A percentile compares a stretch with the other conserved stretches of the same genome.
Evolutionary conservation across 495 filamentous ascomycete species (phyloP).

Genomic region (Aspergillus heteromorphus): DNA sequence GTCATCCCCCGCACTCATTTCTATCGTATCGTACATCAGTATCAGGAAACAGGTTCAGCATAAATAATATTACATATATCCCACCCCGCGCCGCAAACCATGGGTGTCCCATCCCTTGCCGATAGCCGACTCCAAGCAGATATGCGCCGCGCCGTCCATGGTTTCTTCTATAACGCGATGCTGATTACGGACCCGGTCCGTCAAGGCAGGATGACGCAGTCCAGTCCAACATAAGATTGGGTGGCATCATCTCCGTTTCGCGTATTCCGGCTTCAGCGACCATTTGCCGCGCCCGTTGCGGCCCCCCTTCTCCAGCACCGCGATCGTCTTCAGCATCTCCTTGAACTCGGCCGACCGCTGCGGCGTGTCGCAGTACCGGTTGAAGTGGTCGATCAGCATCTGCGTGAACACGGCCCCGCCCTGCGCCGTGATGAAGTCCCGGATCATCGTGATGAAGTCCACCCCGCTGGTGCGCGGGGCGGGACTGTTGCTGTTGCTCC

Average conservation of each 20-base stretch:
- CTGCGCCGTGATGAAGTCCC: slow-evolving; percentile 64
- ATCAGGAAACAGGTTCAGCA: not conserved
- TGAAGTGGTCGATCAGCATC: slow-evolving; percentile 76
- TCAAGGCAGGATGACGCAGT: too few relatives aligned
- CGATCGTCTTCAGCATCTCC: slow-evolving; percentile 55
- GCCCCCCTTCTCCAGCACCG: slow-evolving; percentile 49
- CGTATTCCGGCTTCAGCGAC: slow-evolving; percentile 58
- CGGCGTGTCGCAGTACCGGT: slow-evolving; percentile 51
- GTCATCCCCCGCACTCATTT: too few relatives aligned
- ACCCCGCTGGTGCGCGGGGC: slow-evolving; percentile 24
- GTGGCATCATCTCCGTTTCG: slow-evolving; percentile 7
- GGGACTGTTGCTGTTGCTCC: slow-evolving; percentile 26
- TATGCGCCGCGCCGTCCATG: too few relatives aligned
- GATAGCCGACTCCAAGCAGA: not conserved
- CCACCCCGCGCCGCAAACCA: not conserved
- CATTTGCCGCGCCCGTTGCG: slow-evolving; percentile 53
- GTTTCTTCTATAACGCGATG: too few relatives aligned
- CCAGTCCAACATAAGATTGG: not conserved
- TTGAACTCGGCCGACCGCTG: slow-evolving; percentile 57
- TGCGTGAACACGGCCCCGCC: slow-evolving; percentile 68
- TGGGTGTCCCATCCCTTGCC: not conserved
- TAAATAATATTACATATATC: too few relatives aligned
- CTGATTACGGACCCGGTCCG: too few relatives aligned
- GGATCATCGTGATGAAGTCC: slow-evolving; percentile 70
- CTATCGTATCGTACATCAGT: not conserved